Evolutionary conservation across 2,329 filamentous ascomycete species (phyloP).

Genomic region (Trichophaea hybrida): DNA sequence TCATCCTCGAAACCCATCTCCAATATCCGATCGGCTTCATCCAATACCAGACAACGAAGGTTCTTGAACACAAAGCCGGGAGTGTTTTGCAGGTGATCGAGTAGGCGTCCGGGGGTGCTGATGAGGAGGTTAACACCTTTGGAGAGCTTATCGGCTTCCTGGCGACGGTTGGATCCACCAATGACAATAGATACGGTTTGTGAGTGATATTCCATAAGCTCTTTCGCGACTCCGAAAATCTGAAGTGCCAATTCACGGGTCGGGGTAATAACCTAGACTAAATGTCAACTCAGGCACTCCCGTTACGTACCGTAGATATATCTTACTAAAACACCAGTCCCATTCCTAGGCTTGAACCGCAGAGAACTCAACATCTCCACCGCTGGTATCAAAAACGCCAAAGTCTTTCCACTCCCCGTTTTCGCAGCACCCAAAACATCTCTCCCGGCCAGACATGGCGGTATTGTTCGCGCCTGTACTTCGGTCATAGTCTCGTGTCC

Average conservation of each 20-base stretch:
- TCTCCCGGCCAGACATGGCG: constrained; percentile 71
- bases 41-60: constrained; percentile 78
- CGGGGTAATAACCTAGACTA: constrained; percentile 39
- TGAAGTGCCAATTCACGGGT: constrained; percentile 89
- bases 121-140: constrained; percentile 94
- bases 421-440: constrained; percentile 89
- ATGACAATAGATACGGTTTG: constrained; percentile 94
- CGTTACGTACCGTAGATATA: neutral
- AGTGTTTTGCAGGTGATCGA: constrained; percentile 90
- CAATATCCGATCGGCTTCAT: constrained; percentile 90
- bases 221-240: constrained; percentile 86
- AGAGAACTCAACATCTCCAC: constrained; percentile 84
- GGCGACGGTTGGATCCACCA: constrained; percentile 69
- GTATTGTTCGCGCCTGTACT: constrained; percentile 78
- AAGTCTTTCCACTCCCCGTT: constrained; percentile 88
- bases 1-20: constrained; percentile 98
- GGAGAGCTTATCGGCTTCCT: constrained; percentile 82
- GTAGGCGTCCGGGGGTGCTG: constrained; percentile 77
- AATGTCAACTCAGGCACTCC: neutral
- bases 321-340: constrained; percentile 68
- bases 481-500: constrained; percentile 91
- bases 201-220: constrained; percentile 87
- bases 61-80: constrained; percentile 85
- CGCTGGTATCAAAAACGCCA: constrained; percentile 86
- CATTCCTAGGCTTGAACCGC: constrained; percentile 88